Conservation (phyloP, 257 asterid species). For the Solanum chiquidenum region DNA sequence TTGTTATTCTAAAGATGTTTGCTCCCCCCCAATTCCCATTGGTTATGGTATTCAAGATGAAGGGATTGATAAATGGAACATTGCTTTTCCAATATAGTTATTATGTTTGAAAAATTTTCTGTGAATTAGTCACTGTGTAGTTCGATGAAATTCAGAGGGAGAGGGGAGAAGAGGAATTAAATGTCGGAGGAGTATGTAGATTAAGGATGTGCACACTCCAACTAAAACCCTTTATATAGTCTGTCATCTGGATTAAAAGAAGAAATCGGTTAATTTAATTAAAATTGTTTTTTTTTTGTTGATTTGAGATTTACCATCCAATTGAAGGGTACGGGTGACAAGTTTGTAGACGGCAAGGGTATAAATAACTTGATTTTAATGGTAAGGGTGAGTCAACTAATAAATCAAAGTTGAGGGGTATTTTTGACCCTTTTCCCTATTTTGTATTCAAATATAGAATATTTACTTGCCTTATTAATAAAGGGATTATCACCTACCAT, state of each 20-base stretch:
- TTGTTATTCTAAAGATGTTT: neutral
- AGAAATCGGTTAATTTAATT: neutral
- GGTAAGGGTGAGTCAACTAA: neutral
- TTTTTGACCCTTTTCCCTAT: neutral
- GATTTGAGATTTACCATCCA: neutral
- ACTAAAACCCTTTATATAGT: neutral
- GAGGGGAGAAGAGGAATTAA: neutral
- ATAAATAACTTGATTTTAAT: neutral
- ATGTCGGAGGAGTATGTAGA: neutral
- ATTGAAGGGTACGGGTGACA: neutral
- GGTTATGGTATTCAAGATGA: neutral
- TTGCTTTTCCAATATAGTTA: neutral
- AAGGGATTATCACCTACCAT: neutral
- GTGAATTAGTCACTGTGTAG: neutral
- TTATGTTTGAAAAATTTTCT: neutral
- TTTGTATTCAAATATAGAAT: neutral
- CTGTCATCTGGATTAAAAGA: neutral
- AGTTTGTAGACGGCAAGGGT: neutral
- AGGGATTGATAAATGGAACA: neutral
- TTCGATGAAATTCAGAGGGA: neutral
- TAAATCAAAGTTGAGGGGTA: neutral
- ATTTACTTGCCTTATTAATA: neutral
- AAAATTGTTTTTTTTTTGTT: neutral
- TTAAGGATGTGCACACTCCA: neutral
- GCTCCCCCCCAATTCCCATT: neutral